Percentiles rank a stretch among this genome's conserved stretches.
Conservation (phyloP, 176 grass and related monocot genomes). For the Dendrocalamus sinicus region DNA sequence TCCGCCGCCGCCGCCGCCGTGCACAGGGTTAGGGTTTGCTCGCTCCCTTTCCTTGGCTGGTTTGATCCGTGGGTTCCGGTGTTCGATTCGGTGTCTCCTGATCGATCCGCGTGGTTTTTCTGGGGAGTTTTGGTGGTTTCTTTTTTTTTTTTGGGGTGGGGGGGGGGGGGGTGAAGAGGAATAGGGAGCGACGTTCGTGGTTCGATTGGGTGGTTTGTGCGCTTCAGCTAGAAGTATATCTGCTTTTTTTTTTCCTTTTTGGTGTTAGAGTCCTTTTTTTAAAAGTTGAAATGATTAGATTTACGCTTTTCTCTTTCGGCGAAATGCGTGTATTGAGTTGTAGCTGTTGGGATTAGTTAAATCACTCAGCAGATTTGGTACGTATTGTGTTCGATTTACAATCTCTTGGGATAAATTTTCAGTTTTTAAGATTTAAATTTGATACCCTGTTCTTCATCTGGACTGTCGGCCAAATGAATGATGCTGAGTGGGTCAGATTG, state of each 20-base stretch:
- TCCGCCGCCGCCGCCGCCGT: constrained; percentile 12
- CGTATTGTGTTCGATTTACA: constrained; percentile 12
- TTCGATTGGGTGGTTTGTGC: constrained; percentile 18
- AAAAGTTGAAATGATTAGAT: constrained; percentile 19
- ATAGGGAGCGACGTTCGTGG: neutral
- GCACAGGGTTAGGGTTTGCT: constrained; percentile 56
- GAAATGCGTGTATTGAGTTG: neutral
- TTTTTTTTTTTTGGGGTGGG: neutral
- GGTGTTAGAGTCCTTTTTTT: neutral
- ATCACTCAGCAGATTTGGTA: neutral
- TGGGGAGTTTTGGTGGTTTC: neutral
- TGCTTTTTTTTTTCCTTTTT: neutral
- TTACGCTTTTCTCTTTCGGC: neutral
- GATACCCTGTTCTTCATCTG: neutral
- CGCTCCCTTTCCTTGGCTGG: neutral
- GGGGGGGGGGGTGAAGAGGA: neutral
- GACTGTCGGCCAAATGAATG: constrained; percentile 11
- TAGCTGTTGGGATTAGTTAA: neutral
- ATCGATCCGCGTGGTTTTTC: constrained; percentile 36
- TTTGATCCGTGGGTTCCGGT: constrained; percentile 18
- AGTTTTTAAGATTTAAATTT: constrained; percentile 35
- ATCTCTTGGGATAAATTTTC: neutral
- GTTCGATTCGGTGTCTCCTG: constrained; percentile 15
- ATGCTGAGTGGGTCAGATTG: neutral
- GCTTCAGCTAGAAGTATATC: neutral